A percentile compares a stretch with the other conserved stretches of the same genome.
Evolutionary conservation across 805 yeast species (phyloP).

Genomic region (Yamadazyma paraphyllophila): DNA sequence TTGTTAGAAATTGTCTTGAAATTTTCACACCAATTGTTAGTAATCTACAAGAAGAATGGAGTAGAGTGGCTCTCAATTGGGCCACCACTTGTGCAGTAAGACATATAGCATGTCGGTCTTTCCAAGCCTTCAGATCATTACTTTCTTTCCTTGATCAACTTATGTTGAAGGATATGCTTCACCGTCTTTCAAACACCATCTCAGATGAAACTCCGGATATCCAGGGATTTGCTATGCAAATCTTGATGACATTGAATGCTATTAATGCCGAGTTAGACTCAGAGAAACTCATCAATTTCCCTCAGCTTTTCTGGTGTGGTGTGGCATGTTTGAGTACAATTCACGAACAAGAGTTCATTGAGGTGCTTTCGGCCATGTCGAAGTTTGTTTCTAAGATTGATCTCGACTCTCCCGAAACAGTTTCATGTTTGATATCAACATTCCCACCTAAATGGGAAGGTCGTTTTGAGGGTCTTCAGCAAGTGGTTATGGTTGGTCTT

Average conservation of each 20-base stretch:
- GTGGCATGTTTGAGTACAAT: slow-evolving; percentile 88
- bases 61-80: slow-evolving; percentile 80
- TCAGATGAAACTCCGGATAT: slow-evolving; percentile 87
- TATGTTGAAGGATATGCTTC: slow-evolving; percentile 92
- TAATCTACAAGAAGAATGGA: slow-evolving; percentile 80
- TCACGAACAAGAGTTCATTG: slow-evolving; percentile 91
- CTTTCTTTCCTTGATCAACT: slow-evolving; percentile 77
- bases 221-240: slow-evolving; percentile 96
- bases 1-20: slow-evolving; percentile 62
- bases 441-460: slow-evolving; percentile 98
- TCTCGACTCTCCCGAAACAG: slow-evolving; percentile 79
- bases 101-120: slow-evolving; percentile 94
- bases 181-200: slow-evolving; percentile 86
- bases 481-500: slow-evolving; percentile 74
- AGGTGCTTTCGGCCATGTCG: slow-evolving; percentile 75
- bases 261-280: slow-evolving; percentile 82
- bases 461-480: slow-evolving; percentile 83
- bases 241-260: slow-evolving; percentile 92
- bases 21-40: slow-evolving; percentile 48
- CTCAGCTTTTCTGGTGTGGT: slow-evolving; percentile 93
- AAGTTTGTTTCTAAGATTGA: slow-evolving; percentile 86
- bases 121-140: slow-evolving; percentile 85
- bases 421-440: slow-evolving; percentile 74
- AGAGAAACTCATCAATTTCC: slow-evolving; percentile 76
- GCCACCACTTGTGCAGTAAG: slow-evolving; percentile 97